phyloP scores from a whole-genome alignment of 2,329 filamentous ascomycete genomes.

The Penicillium concentricum region DNA sequence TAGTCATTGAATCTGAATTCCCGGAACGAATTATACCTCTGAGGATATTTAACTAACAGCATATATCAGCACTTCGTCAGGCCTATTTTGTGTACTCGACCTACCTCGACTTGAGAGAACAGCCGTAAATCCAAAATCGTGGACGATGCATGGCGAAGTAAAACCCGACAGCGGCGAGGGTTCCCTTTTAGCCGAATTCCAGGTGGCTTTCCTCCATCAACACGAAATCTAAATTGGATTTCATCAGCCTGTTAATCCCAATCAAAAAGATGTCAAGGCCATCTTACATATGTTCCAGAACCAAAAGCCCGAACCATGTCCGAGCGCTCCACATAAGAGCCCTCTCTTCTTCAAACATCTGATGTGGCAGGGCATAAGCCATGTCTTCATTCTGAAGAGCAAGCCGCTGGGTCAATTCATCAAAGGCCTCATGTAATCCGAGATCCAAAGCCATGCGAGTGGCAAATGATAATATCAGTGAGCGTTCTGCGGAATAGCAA shows the following conservation, averaged over 20 bases:
- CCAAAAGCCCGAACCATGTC: constrained; percentile 54
- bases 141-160: constrained; percentile 45
- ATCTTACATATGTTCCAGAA: constrained; percentile 51
- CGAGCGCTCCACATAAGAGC: constrained; percentile 46
- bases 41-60: constrained; percentile 43
- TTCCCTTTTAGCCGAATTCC: constrained; percentile 40
- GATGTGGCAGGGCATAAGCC: constrained; percentile 10
- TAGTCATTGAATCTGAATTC: not conserved
- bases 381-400: constrained; percentile 27
- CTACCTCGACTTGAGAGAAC: constrained; percentile 52
- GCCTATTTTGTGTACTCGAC: not conserved
- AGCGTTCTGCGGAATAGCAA: constrained; percentile 54
- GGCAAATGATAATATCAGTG: constrained; percentile 51
- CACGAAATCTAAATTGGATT: constrained; percentile 31
- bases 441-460: constrained; percentile 53
- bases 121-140: constrained; percentile 53
- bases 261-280: not conserved
- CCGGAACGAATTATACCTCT: constrained; percentile 25
- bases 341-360: constrained; percentile 17
- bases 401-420: constrained; percentile 36
- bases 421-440: constrained; percentile 46
- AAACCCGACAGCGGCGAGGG: constrained; percentile 46
- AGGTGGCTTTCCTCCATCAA: constrained; percentile 48
- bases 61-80: constrained; percentile 4
- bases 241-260: not conserved